Conservation (phyloP, 192 early-diverging fungal species). For the Glomus cerebriforme region DNA sequence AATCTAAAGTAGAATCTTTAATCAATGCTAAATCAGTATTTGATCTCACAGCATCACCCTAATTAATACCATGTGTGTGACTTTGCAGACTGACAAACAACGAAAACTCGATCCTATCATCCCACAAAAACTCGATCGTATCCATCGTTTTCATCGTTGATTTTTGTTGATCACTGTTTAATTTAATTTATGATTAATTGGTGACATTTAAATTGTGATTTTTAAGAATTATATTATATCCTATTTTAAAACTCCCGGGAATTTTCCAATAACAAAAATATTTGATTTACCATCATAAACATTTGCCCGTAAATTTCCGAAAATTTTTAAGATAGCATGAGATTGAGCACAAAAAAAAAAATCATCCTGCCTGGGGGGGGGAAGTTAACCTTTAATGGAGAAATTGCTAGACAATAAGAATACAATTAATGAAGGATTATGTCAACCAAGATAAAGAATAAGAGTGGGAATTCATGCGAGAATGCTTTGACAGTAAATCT, state of each 20-base stretch:
- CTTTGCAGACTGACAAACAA: constrained; percentile 4
- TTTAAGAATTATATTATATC: background rate
- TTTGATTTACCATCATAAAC: too few relatives aligned
- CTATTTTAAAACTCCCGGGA: background rate
- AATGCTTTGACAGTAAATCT: background rate
- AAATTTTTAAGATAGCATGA: background rate
- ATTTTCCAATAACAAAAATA: too few relatives aligned
- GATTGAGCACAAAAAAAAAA: background rate
- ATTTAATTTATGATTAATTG: background rate
- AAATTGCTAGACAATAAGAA: background rate
- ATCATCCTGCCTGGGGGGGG: too few relatives aligned
- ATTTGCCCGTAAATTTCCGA: background rate
- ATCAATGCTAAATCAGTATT: constrained; percentile 2
- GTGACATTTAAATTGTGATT: background rate
- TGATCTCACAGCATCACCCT: constrained; percentile 1
- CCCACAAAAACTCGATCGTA: constrained; percentile 1
- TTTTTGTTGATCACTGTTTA: background rate
- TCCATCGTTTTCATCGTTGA: background rate
- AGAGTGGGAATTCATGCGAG: background rate
- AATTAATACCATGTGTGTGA: background rate
- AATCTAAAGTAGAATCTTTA: background rate
- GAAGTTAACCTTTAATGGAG: background rate
- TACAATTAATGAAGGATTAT: background rate
- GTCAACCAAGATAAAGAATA: background rate
- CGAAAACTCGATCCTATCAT: background rate